phyloP scores from a whole-genome alignment of 2,329 filamentous ascomycete species.

The Diplodia scrobiculata region DNA sequence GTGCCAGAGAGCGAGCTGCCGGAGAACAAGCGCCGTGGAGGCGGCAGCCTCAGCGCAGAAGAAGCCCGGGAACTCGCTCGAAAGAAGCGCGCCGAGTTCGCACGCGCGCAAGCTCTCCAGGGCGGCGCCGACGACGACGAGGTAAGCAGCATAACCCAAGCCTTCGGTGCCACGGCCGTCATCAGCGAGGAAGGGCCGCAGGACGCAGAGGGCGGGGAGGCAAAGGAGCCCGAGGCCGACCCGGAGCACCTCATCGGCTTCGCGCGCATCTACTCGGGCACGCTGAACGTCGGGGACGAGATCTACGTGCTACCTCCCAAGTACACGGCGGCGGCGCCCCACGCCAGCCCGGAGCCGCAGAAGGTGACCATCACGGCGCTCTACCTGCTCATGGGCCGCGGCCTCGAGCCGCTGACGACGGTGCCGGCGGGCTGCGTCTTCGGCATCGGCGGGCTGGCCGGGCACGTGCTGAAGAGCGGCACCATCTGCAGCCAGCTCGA shows the following conservation, averaged over 20 bases:
- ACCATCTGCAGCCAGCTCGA: conserved; percentile 86
- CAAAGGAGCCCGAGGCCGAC: conserved; percentile 56
- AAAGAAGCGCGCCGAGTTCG: conserved; percentile 86
- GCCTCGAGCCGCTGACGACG: conserved; percentile 75
- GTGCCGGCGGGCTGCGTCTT: conserved; percentile 95
- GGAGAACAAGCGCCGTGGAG: conserved; percentile 73
- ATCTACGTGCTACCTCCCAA: conserved; percentile 92
- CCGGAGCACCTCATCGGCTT: conserved; percentile 92
- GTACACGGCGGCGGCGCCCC: conserved; percentile 78
- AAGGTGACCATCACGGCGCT: conserved; percentile 84
- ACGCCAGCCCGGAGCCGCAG: conserved; percentile 70
- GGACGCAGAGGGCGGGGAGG: conserved; percentile 43
- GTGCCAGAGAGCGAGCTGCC: conserved; percentile 89
- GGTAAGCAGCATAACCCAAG: conserved; percentile 52
- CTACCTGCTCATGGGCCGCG: conserved; percentile 94
- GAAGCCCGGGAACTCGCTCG: conserved; percentile 86
- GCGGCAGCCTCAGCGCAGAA: conserved; percentile 73
- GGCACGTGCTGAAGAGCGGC: conserved; percentile 91
- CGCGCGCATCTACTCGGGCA: conserved; percentile 89
- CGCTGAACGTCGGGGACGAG: conserved; percentile 81
- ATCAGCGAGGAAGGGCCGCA: conserved; percentile 57
- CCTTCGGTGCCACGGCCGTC: conserved; percentile 60
- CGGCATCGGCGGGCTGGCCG: conserved; percentile 88
- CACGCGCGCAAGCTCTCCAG: conserved; percentile 69
- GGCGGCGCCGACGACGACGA: conserved; percentile 53